Evolutionary conservation across 1,284 basidiomycete genomes (phyloP).

Genomic region (Ceratobasidium sp.): DNA sequence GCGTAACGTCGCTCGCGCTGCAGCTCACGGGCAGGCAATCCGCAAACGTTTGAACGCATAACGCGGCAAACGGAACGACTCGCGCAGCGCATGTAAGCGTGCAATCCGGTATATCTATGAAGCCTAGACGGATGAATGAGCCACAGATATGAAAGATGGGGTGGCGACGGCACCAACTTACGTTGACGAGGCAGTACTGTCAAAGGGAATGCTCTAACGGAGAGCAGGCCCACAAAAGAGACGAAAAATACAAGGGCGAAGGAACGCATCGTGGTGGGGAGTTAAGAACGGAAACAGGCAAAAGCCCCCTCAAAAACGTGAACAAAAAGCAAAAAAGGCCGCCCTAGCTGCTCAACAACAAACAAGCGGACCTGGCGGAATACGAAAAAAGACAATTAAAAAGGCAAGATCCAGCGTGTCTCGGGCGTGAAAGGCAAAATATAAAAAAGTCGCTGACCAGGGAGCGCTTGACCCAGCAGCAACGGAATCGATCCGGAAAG

Average conservation of each 20-base stretch:
- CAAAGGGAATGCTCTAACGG: slow-evolving; percentile 5
- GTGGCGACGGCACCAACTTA: background rate
- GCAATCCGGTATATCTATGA: slow-evolving; percentile 5
- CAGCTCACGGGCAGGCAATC: slow-evolving; percentile 6
- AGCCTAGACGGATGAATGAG: background rate
- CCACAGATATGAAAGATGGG: background rate
- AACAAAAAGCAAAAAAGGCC: slow-evolving; percentile 14
- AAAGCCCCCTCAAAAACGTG: background rate
- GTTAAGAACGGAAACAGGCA: slow-evolving; percentile 5
- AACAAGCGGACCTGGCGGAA: slow-evolving; percentile 1
- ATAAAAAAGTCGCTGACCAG: background rate
- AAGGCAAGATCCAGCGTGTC: background rate
- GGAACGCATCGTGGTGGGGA: background rate
- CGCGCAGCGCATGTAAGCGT: slow-evolving; percentile 2
- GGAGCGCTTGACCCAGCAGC: background rate
- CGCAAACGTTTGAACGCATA: slow-evolving; percentile 11
- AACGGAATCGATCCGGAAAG: background rate
- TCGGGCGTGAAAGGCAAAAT: background rate
- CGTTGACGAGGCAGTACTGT: slow-evolving; percentile 8
- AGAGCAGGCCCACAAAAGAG: background rate
- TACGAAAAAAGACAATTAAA: slow-evolving; percentile 2
- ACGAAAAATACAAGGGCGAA: background rate
- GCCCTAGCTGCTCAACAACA: slow-evolving; percentile 23
- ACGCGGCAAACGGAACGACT: background rate
- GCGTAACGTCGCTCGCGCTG: background rate